These are phyloP conservation scores for Populus nigra DNA, from an alignment of 345 rosid species.

Conservation along the genomic window DNA sequence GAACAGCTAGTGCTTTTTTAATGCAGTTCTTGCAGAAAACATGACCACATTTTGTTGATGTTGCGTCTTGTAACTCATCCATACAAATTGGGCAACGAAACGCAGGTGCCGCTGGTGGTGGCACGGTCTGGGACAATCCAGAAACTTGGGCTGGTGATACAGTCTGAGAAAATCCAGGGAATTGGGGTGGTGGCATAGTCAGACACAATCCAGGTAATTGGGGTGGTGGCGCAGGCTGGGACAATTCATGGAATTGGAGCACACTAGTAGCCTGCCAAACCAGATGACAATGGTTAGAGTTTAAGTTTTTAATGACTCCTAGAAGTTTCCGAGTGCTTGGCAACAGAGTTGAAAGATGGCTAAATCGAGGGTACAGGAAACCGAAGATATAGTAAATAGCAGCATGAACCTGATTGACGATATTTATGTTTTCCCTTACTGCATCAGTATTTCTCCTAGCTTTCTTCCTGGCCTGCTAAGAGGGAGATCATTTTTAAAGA, in stretches of 20 bases:
- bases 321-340: neutral
- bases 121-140: neutral
- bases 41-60: conserved; percentile 37
- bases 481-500: neutral
- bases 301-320: neutral
- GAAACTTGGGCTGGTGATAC: neutral
- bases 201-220: neutral
- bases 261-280: neutral
- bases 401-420: neutral
- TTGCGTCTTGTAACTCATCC: conserved; percentile 18
- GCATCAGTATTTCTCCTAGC: neutral
- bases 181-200: neutral
- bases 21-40: conserved; percentile 35
- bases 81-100: conserved; percentile 28
- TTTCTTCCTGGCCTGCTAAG: conserved; percentile 3
- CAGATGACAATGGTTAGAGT: neutral
- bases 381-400: neutral
- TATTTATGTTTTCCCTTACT: neutral
- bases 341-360: neutral
- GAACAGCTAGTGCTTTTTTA: conserved; percentile 12
- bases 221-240: neutral
- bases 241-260: neutral
- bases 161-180: neutral
- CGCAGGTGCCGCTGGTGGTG: neutral
- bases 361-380: neutral